These are phyloP conservation scores for Picea mariana DNA, from an alignment of 83 land plant genomes.

Conservation along the genomic window DNA sequence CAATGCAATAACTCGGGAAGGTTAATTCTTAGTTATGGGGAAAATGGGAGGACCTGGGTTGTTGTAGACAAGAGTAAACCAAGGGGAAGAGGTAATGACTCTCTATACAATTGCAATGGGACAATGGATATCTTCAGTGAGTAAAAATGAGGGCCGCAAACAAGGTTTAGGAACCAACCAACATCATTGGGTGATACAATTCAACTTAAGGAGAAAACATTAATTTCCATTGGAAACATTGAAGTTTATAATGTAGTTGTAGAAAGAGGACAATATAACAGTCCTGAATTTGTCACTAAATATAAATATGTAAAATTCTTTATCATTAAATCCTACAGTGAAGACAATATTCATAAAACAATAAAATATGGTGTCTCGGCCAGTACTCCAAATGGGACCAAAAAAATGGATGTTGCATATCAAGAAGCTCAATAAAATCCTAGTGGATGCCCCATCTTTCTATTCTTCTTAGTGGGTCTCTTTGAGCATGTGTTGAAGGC, in stretches of 20 bases:
- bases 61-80: slow-evolving; percentile 29
- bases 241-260: no score
- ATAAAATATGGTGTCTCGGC: slow-evolving; percentile 75
- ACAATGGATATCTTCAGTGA: slow-evolving; percentile 32
- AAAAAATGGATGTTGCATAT: slow-evolving; percentile 72
- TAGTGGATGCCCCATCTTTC: slow-evolving; percentile 68
- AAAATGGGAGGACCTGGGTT: slow-evolving; percentile 20
- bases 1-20: slow-evolving; percentile 17
- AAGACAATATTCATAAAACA: slow-evolving; percentile 68
- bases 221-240: background rate
- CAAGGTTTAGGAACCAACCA: background rate
- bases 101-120: slow-evolving; percentile 26
- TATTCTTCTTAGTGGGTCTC: slow-evolving; percentile 70
- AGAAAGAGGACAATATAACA: slow-evolving; percentile 33
- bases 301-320: slow-evolving; percentile 28
- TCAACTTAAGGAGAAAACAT: background rate
- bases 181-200: background rate
- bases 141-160: slow-evolving; percentile 53
- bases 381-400: slow-evolving; percentile 78
- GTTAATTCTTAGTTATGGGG: slow-evolving; percentile 14
- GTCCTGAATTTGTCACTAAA: slow-evolving; percentile 3
- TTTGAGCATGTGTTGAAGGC: background rate
- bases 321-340: slow-evolving; percentile 64
- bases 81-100: background rate
- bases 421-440: slow-evolving; percentile 58